These are phyloP conservation scores for Sporothrix pseudoabietina DNA, from an alignment of 2,329 filamentous ascomycete species.

Conservation along the genomic window DNA sequence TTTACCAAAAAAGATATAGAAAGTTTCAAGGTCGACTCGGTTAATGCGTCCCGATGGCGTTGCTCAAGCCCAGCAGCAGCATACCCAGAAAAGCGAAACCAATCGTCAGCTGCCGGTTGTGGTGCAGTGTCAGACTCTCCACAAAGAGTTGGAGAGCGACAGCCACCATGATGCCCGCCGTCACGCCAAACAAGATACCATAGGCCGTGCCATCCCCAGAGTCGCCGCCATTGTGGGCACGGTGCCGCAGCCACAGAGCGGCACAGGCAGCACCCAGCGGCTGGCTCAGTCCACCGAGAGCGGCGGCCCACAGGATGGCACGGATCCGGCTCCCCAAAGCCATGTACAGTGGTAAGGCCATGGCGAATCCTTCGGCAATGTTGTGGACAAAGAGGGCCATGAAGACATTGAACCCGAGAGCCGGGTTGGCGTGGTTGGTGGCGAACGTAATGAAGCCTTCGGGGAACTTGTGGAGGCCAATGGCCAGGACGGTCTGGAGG, in stretches of 20 bases:
- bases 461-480: constrained; percentile 93
- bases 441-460: constrained; percentile 89
- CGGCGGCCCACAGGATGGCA: constrained; percentile 80
- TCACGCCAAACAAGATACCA: constrained; percentile 82
- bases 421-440: constrained; percentile 92
- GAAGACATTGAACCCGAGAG: constrained; percentile 87
- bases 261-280: constrained; percentile 83
- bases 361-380: constrained; percentile 93
- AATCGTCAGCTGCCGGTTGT: constrained; percentile 75
- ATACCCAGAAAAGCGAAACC: constrained; percentile 83
- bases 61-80: constrained; percentile 81
- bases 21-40: not conserved
- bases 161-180: constrained; percentile 92
- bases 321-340: constrained; percentile 77
- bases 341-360: constrained; percentile 90
- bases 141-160: constrained; percentile 88
- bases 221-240: constrained; percentile 58
- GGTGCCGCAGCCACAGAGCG: constrained; percentile 80
- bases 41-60: constrained; percentile 69
- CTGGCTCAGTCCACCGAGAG: constrained; percentile 85
- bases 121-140: constrained; percentile 80
- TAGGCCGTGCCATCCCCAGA: constrained; percentile 65
- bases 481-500: constrained; percentile 93
- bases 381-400: constrained; percentile 97
- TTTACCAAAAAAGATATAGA: not conserved